Base-by-base conservation (phyloP, 305 asterid genomes). In the Fraxinus greggii region DNA sequence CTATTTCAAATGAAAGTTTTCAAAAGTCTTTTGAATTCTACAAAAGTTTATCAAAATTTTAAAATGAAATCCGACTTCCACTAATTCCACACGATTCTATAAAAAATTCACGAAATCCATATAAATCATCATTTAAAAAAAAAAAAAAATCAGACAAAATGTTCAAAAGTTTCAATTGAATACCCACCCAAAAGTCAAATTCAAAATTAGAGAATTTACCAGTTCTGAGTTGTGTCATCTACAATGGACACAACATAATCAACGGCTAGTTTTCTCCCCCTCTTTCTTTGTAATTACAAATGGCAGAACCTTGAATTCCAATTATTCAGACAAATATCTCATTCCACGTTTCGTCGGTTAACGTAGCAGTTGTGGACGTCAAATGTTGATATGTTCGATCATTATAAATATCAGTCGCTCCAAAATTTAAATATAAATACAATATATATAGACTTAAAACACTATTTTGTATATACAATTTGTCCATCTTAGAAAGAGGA, bases 361-460 rank as follows among this genome's bases (percentile, higher is more conserved):
- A 69, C 36, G 75, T 31, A 21, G 75, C 29, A 15, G 75, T 61
- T 82, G 74, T 1, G 77, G 75, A 36, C 7, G 83, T 80, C 80
- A 75, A 83, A 78, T 29, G 76, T 75, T 45, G 82, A 78, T 85
- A 85, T 83, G 87, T 84, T 84, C 81, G 77, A 86, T 84, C 79
- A 87, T 86, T 38, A 79, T 38, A 38, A 38, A 78, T 74, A 83
- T 79, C 80, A 79, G 79, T 72, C 77, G 78, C 77, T 84, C 84
- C 80, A 31, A 83, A 81, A 78, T 73, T 81, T 33, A 38, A 38
- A 17, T 63, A 63, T 56, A 31, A 63, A 78, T 51, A 17, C 6
- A 59, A 72, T 19, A 54, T 51, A 80, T 29, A 79, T 69, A 72
- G 28, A 3, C 17, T 67, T 38, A 51, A 51, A 42, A 28, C 54